Evolutionary conservation across 441 rosid genomes (phyloP), one percentile per base, ranked within the genome.

Genomic region (Croton laevigatus): DNA sequence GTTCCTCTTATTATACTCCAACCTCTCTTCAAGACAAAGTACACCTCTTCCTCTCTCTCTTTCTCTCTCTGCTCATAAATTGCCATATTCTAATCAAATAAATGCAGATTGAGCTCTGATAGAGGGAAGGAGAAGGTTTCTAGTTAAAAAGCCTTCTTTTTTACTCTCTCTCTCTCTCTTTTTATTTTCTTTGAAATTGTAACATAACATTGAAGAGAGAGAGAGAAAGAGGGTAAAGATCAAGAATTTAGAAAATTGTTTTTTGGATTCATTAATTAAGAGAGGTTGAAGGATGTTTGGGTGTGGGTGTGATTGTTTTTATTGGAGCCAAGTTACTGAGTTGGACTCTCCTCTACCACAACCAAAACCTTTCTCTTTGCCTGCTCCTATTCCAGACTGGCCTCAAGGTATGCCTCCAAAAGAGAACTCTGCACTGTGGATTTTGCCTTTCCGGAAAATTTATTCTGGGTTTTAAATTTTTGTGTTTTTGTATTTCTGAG

Each of bases 241-340:
- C 54, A 53, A 44, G 45, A 8, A 52, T 8, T 76, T 49, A 12
- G 37, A 62, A 68, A 69, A 9, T 74, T 79, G 52, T 79, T 82
- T 61, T 68, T 75, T 77, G 8, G 11, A 19, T 22, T 63, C 36
- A 64, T 36, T 45, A 23, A 5, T 7, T 27, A 53, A 27, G 48
- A 61, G 48, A 13, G 11, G 17, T 10, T 13, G 12, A 38, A 79
- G 73, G 65, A 91, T 93, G 98, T 77, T 87, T 49, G 53, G 49
- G n/a, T 48, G 14, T 8, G 89, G 93, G 42, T 91, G 91, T 73
- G 91, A 87, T 71, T 91, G 94, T 75, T 78, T 85, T 62, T 78
- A 78, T 78, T 86, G 95, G 96, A 81, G 73, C 69, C 73, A 71
- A 80, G 73, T 61, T 66, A 37, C 72, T n/a, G 84, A 81, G 32